A percentile compares a stretch with the other conserved stretches of the same genome.
These are phyloP conservation scores for Plenodomus lindquistii DNA, from an alignment of 2,329 filamentous ascomycete species.

Conservation along the genomic window DNA sequence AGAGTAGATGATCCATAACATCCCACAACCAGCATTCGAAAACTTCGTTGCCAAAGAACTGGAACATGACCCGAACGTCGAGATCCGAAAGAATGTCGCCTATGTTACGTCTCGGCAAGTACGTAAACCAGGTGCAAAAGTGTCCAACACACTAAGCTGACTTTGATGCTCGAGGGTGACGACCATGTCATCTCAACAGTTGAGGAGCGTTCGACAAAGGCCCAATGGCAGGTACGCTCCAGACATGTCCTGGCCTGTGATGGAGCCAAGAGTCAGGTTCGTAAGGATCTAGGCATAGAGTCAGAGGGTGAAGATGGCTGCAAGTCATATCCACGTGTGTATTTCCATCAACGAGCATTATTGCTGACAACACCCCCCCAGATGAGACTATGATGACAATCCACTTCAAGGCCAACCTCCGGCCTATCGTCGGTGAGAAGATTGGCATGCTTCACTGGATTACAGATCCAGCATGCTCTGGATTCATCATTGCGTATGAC, in stretches of 20 bases:
- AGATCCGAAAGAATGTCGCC: no score
- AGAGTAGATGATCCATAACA: no score
- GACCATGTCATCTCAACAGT: no score
- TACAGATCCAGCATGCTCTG: not conserved
- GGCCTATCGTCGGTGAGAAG: not conserved
- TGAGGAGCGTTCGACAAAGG: no score
- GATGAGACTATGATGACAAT: slow-evolving; percentile 2
- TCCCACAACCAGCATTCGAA: no score
- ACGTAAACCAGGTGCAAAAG: no score
- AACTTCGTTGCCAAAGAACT: no score
- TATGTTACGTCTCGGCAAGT: no score
- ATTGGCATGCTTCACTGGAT: slow-evolving; percentile 1
- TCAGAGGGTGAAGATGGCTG: not conserved
- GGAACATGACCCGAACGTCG: no score
- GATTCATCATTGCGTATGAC: slow-evolving; percentile 1
- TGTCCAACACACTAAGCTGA: no score
- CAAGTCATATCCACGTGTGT: not conserved
- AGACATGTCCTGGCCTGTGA: not conserved
- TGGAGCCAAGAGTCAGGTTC: slow-evolving; percentile 1
- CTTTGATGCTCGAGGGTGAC: no score
- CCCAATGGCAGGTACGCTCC: no score
- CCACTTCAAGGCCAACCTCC: not conserved
- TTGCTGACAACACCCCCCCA: not conserved
- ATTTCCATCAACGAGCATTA: not conserved
- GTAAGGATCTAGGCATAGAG: not conserved